A percentile compares a stretch with the other conserved stretches of the same genome.
Conservation (phyloP, 495 filamentous ascomycete species). For the Copromyces sp. region DNA sequence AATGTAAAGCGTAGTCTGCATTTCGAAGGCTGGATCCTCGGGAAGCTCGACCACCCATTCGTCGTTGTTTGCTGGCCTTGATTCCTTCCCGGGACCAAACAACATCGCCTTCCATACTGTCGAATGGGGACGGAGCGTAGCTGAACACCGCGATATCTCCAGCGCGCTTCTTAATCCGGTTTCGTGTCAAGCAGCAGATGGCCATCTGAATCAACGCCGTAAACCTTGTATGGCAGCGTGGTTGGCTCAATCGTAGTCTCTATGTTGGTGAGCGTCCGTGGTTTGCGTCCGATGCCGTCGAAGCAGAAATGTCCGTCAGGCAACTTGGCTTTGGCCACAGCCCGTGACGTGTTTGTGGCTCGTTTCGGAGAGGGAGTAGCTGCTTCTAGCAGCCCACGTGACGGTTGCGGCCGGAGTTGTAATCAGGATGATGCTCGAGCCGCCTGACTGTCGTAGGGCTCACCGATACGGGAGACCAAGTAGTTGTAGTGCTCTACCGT, state of each 20-base stretch:
- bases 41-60: slow-evolving; percentile 21
- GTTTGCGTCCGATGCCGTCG: background rate
- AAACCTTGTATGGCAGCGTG: background rate
- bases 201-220: background rate
- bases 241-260: background rate
- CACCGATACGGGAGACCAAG: background rate
- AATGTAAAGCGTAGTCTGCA: background rate
- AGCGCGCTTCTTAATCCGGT: background rate
- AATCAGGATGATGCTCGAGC: background rate
- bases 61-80: slow-evolving; percentile 7
- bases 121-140: slow-evolving; percentile 12
- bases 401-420: background rate
- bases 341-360: background rate
- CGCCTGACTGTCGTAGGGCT: background rate
- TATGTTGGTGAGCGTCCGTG: background rate
- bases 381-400: background rate
- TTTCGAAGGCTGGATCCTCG: slow-evolving; percentile 11
- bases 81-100: slow-evolving; percentile 16
- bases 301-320: background rate
- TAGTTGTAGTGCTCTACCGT: background rate
- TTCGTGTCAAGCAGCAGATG: background rate
- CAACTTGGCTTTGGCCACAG: background rate
- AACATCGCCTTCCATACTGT: slow-evolving; percentile 21
- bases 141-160: slow-evolving; percentile 14
- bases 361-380: background rate